Conservation (phyloP, 2,329 filamentous ascomycete genomes). For the Diatrype stigma region DNA sequence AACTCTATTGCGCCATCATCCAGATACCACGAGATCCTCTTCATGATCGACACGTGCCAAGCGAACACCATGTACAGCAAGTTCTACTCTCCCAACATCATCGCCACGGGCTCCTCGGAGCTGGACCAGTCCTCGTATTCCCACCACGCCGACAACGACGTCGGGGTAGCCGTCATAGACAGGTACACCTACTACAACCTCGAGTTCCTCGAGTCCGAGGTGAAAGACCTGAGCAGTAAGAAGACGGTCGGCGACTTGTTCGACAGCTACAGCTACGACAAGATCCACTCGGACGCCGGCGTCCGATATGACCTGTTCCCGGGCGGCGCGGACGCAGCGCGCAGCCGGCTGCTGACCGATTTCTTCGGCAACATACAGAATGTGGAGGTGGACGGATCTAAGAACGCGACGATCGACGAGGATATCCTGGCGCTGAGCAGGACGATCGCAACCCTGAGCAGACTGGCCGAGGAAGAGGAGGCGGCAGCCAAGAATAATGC, state of each 20-base stretch:
- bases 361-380: slow-evolving; percentile 99
- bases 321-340: slow-evolving; percentile 72
- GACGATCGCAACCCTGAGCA: slow-evolving; percentile 54
- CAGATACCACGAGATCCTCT: slow-evolving; percentile 92
- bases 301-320: slow-evolving; percentile 93
- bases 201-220: slow-evolving; percentile 89
- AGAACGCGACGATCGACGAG: slow-evolving; percentile 58
- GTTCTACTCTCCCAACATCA: slow-evolving; percentile 96
- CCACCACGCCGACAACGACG: slow-evolving; percentile 96
- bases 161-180: slow-evolving; percentile 96
- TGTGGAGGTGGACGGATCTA: slow-evolving; percentile 74
- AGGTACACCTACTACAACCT: slow-evolving; percentile 98
- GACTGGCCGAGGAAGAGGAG: slow-evolving; percentile 43
- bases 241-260: slow-evolving; percentile 91
- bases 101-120: slow-evolving; percentile 93
- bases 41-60: slow-evolving; percentile 99
- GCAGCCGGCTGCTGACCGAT: slow-evolving; percentile 82
- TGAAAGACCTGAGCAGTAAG: slow-evolving; percentile 80
- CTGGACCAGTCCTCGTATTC: slow-evolving; percentile 96
- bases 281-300: slow-evolving; percentile 90
- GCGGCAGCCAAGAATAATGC: slow-evolving; percentile 21
- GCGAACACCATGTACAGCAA: slow-evolving; percentile 99
- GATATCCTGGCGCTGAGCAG: slow-evolving; percentile 74
- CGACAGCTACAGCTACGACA: slow-evolving; percentile 89
- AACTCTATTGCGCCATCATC: background rate